Percentiles rank a stretch among this genome's conserved stretches.
Conservation (phyloP, 2,329 filamentous ascomycete genomes). For the Coniochaeta sp. region DNA sequence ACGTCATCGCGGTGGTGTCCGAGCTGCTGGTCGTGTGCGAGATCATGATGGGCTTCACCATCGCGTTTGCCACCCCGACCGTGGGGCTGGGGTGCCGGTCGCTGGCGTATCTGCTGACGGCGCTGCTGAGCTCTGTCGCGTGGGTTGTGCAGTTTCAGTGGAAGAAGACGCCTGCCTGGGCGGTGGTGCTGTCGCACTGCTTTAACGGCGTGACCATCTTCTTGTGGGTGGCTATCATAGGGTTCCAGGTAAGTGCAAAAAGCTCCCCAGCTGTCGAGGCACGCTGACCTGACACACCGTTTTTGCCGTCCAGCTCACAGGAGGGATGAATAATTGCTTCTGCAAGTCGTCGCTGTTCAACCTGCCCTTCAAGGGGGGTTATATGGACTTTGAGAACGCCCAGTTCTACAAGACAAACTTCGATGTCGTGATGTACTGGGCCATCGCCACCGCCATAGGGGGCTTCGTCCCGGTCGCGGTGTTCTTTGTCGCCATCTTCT, state of each 20-base stretch:
- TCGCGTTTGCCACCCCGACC: constrained; percentile 26
- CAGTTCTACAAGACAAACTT: constrained; percentile 19
- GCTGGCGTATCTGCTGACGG: constrained; percentile 35
- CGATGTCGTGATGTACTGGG: constrained; percentile 12
- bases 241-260: constrained; percentile 1
- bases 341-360: constrained; percentile 25
- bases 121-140: constrained; percentile 19
- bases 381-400: constrained; percentile 28
- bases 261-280: too few relatives aligned
- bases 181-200: not conserved
- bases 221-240: not conserved
- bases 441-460: not conserved
- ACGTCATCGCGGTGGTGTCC: constrained; percentile 4
- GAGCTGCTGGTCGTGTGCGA: constrained; percentile 5
- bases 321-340: constrained; percentile 30
- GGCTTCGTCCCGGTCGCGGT: not conserved
- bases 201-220: not conserved
- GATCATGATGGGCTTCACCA: constrained; percentile 8
- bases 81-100: constrained; percentile 34
- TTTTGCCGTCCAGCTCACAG: constrained; percentile 24
- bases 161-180: not conserved
- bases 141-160: constrained; percentile 23
- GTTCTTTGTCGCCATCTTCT: not conserved
- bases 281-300: not conserved
- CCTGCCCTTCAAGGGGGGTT: constrained; percentile 23